Conservation (phyloP, 768 basidiomycete species). For the Mycena kentingensis region DNA sequence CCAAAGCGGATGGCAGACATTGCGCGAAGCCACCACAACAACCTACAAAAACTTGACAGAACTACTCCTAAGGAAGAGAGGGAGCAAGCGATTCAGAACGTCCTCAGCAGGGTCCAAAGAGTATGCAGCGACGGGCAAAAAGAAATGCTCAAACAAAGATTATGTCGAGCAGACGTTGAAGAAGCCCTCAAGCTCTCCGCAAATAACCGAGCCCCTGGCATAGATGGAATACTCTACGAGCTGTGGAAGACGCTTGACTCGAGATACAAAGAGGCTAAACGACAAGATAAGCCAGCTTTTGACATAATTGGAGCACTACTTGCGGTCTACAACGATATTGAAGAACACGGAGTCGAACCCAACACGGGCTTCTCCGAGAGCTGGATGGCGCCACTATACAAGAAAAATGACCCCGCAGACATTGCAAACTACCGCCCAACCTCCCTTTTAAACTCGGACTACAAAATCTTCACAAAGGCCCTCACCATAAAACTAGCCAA, state of each 20-base stretch:
- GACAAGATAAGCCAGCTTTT: constrained; percentile 4
- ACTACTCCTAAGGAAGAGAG: not conserved
- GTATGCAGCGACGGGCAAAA: not conserved
- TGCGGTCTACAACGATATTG: constrained; percentile 8
- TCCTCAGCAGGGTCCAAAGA: not conserved
- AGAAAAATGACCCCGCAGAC: constrained; percentile 29
- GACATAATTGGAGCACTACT: constrained; percentile 7
- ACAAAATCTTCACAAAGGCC: constrained; percentile 23
- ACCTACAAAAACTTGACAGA: not conserved
- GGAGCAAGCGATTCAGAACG: not conserved
- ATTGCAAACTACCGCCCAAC: constrained; percentile 30
- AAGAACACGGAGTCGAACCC: constrained; percentile 1
- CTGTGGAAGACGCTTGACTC: constrained; percentile 12
- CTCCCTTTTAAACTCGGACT: constrained; percentile 21
- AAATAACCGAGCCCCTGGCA: constrained; percentile 7
- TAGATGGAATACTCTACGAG: constrained; percentile 26
- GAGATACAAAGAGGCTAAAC: not conserved
- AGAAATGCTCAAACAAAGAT: not conserved
- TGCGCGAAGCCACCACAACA: constrained; percentile 8
- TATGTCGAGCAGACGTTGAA: constrained; percentile 5
- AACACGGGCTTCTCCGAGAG: constrained; percentile 22
- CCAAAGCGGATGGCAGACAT: constrained; percentile 1
- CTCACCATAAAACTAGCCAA: constrained; percentile 16
- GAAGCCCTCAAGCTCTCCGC: constrained; percentile 6
- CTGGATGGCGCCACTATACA: constrained; percentile 32